These are phyloP conservation scores for Auriscalpium orientale DNA, from an alignment of 768 basidiomycete species.

Conservation along the genomic window DNA sequence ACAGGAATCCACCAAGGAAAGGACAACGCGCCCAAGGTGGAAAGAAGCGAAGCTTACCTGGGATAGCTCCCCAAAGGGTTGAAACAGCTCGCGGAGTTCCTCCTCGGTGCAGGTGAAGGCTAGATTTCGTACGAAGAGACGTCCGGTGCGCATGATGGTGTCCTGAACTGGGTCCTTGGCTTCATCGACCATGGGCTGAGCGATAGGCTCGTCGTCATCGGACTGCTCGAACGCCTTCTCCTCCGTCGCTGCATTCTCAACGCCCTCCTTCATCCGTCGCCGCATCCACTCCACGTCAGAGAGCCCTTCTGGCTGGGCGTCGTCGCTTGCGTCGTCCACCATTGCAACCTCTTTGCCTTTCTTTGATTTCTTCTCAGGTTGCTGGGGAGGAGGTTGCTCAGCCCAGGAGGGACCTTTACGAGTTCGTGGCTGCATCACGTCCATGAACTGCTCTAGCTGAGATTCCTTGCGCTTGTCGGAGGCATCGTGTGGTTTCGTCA, in stretches of 20 bases:
- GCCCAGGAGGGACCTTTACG: conserved; percentile 61
- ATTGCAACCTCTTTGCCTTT: conserved; percentile 10
- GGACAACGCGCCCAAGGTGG: background rate
- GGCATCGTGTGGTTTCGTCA: conserved; percentile 3
- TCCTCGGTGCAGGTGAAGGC: conserved; percentile 72
- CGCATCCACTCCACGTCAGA: conserved; percentile 76
- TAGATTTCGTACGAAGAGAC: conserved; percentile 94
- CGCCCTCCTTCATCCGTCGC: conserved; percentile 46
- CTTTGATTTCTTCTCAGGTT: conserved; percentile 10
- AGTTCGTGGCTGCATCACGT: conserved; percentile 61
- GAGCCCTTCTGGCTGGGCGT: conserved; percentile 27
- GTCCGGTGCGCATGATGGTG: conserved; percentile 64
- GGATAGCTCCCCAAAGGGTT: conserved; percentile 59
- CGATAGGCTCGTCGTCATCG: conserved; percentile 38
- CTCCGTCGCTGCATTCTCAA: conserved; percentile 26
- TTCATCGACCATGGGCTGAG: background rate
- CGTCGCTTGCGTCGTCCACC: conserved; percentile 1
- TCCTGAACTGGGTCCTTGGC: conserved; percentile 19
- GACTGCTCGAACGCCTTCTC: conserved; percentile 56
- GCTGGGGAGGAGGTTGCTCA: conserved; percentile 31
- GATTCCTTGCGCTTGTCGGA: conserved; percentile 18
- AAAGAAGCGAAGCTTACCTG: conserved; percentile 48
- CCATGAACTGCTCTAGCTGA: conserved; percentile 59
- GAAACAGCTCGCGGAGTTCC: conserved; percentile 62
- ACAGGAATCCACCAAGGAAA: background rate